Base-by-base conservation (phyloP, 805 yeast genomes). In the Lachancea meyersii region DNA sequence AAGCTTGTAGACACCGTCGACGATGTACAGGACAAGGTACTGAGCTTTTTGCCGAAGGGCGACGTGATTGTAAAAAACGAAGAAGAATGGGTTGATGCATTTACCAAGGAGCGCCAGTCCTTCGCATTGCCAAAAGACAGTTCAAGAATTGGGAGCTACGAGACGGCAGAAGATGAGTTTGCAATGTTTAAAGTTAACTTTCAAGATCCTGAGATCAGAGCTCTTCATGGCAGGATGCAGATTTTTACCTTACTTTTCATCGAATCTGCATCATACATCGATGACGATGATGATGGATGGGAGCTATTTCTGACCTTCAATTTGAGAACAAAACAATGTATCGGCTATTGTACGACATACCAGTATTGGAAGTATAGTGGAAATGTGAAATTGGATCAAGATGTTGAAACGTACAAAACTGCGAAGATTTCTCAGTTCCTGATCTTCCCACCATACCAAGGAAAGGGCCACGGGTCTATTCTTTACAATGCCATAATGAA, bases 241-340 rank as follows among this genome's bases (percentile, higher is more conserved):
- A 78, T 89, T 1, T 76, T 93, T 52, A 85, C 86, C 13, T 66
- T 91, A 21, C 68, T 93, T 9, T 88, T 82, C 65, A 91, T 93
- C 51, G 98, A 93, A 60, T 97, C 96, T 0, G 97, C 96, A 1
- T 79, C 94, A 1, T 86, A 77, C 54, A 87, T 93, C 43, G 96
- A 89, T 57, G 71, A 73, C 31, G 61, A 61, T 0, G 98, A 93
- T 61, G 71, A 73, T 7, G 70, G 75, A 14, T 93, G 98, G 98
- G 87, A 85, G 37, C 58, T 88, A 2, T 89, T 76, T 57, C 68
- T 82, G 28, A 49, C 83, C 5, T 56, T 67, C 17, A 62, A 65
- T 35, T 57, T 59, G 6, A 44, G 43, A 1, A 64, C 62, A 0
- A 64, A 60, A 13, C 77, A 46, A 23, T 74, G 89, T 41, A 76